Conservation (phyloP, 192 early-diverging fungal genomes). For the Dispira simplex region DNA sequence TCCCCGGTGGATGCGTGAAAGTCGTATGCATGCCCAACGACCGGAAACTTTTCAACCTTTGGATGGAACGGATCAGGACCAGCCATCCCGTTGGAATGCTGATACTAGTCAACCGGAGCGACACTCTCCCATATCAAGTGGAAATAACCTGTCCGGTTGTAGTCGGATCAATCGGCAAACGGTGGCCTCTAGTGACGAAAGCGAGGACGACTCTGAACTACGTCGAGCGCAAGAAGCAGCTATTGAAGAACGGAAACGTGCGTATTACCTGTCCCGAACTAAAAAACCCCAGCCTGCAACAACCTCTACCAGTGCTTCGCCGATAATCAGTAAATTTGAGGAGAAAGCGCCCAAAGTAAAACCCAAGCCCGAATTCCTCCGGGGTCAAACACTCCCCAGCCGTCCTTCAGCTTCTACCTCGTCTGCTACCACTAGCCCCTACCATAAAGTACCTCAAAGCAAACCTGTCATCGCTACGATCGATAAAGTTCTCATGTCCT, state of each 20-base stretch:
- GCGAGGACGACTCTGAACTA: constrained; percentile 1
- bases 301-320: constrained; percentile 8
- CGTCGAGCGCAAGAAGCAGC: background rate
- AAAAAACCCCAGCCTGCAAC: background rate
- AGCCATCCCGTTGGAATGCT: background rate
- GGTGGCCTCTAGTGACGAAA: background rate
- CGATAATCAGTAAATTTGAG: background rate
- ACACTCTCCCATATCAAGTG: background rate
- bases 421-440: constrained; percentile 9
- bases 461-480: constrained; percentile 24
- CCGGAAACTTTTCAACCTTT: background rate
- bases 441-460: background rate
- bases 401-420: constrained; percentile 14
- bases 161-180: background rate
- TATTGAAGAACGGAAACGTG: background rate
- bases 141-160: background rate
- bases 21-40: background rate
- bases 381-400: background rate
- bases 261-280: background rate
- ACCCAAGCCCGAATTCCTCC: constrained; percentile 5
- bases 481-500: constrained; percentile 22
- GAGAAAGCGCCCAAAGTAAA: background rate
- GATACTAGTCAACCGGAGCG: background rate
- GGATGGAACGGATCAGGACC: background rate
- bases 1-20: constrained; percentile 8